Conservation (phyloP, 2,329 filamentous ascomycete species). For the Alternaria triticina region DNA sequence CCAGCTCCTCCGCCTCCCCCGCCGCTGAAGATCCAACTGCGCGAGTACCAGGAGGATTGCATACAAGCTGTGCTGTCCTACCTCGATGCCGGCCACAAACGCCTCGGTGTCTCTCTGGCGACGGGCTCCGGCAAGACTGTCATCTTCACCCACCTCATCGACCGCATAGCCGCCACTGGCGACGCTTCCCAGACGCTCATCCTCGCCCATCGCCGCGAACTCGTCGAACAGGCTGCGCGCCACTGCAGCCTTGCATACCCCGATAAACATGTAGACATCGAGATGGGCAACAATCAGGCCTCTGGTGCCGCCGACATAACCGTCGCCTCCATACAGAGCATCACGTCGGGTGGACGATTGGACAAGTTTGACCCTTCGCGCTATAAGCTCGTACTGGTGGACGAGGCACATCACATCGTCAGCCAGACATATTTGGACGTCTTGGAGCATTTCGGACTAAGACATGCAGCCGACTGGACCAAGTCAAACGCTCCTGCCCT, state of each 20-base stretch:
- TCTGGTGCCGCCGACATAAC: slow-evolving; percentile 89
- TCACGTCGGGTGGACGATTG: slow-evolving; percentile 78
- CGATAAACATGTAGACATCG: slow-evolving; percentile 80
- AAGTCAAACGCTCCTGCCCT: slow-evolving; percentile 57
- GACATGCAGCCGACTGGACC: slow-evolving; percentile 52
- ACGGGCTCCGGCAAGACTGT: slow-evolving; percentile 93
- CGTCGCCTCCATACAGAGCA: slow-evolving; percentile 85
- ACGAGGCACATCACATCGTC: slow-evolving; percentile 97
- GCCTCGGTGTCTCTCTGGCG: slow-evolving; percentile 83
- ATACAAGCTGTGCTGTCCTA: slow-evolving; percentile 80
- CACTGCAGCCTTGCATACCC: slow-evolving; percentile 87
- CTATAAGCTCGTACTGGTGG: slow-evolving; percentile 92
- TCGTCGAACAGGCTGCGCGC: slow-evolving; percentile 89
- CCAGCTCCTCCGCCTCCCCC: slow-evolving; percentile 13
- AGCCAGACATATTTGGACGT: slow-evolving; percentile 77
- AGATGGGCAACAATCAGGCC: slow-evolving; percentile 82
- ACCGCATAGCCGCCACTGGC: slow-evolving; percentile 68
- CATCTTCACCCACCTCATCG: slow-evolving; percentile 94
- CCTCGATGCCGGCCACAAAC: slow-evolving; percentile 73
- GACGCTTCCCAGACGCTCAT: slow-evolving; percentile 81
- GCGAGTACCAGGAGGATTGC: slow-evolving; percentile 89
- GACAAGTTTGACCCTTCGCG: slow-evolving; percentile 76
- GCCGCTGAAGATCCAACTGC: slow-evolving; percentile 63
- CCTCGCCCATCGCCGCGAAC: slow-evolving; percentile 87
- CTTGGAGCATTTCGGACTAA: slow-evolving; percentile 79